A percentile compares a stretch with the other conserved stretches of the same genome.
Conservation (phyloP, 176 grass and related monocot genomes). For the Cocos nucifera region DNA sequence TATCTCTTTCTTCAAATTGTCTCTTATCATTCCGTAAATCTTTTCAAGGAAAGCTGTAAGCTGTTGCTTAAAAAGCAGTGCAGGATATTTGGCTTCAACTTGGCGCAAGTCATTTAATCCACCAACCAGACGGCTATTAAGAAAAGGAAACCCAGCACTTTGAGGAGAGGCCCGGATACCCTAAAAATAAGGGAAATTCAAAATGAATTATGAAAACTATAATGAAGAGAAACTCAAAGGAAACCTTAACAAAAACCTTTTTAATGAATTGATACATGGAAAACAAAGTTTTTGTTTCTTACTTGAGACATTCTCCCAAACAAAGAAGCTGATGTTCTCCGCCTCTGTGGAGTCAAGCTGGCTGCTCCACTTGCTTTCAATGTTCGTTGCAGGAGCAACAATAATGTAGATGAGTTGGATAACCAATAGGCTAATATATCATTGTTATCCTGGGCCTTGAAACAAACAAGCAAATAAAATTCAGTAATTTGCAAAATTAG, state of each 20-base stretch:
- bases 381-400: constrained; percentile 88
- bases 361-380: constrained; percentile 73
- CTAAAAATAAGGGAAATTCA: constrained; percentile 24
- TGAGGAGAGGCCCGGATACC: constrained; percentile 84
- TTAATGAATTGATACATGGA: neutral
- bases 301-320: constrained; percentile 93
- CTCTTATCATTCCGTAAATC: constrained; percentile 97
- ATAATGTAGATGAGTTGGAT: constrained; percentile 87
- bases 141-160: constrained; percentile 59
- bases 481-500: constrained; percentile 4
- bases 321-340: constrained; percentile 69
- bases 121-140: constrained; percentile 62
- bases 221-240: constrained; percentile 8
- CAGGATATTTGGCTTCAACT: constrained; percentile 99
- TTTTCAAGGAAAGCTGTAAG: constrained; percentile 98
- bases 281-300: constrained; percentile 23
- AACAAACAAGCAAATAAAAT: constrained; percentile 12
- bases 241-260: neutral
- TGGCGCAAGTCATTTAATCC: constrained; percentile 74
- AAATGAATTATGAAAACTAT: constrained; percentile 7
- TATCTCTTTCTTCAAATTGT: constrained; percentile 98
- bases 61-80: constrained; percentile 99
- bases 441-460: constrained; percentile 67
- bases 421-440: constrained; percentile 93
- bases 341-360: constrained; percentile 80